Evolutionary conservation across 2,329 filamentous ascomycete species (phyloP), one percentile per base, ranked within the genome.

Genomic region (Fusarium robinianum): DNA sequence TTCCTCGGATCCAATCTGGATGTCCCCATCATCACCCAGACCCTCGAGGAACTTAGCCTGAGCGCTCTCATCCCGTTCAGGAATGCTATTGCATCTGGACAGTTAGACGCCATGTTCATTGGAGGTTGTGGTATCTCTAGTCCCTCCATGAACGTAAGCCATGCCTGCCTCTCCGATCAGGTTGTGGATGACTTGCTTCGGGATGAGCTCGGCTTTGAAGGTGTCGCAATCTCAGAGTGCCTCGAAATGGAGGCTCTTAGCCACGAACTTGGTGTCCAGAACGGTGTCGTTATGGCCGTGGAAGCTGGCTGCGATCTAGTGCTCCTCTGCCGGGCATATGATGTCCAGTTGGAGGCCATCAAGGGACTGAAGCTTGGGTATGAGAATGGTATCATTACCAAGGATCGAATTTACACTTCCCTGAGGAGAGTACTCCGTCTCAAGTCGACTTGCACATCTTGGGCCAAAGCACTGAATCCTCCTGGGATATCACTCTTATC

Each of bases 161-260:
- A 97, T 66, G 92, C 92, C 19, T 97, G 90, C 65, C 74, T 97
- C 3, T 95, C 89, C 0, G 87, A 96, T 57, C 90, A 96, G 66
- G 90, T 97, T 1, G 90, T 97, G 3, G 88, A 96, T 62, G 90
- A 94, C 46, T 72, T 96, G 15, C 74, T 97, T 4, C 81, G 92
- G n/a, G 86, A 87, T 47, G 90, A 96, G 55, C 79, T 97, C 16
- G 87, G 87, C 3, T 97, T 97, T 60, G 81, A 89, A 35, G 92
- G 92, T 2, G 91, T 97, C 3, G 90, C 94, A 16, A 90, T 97
- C 35, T 96, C 91, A 0, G 92, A 97, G 64, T 97, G 92, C 56
- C 72, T 97, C 6, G 92, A 96, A 66, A 97, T 97, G 92, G 91
- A 96, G 63, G 90, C 91, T 0, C 78, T 97, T 7, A 94, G 90